Conservation (phyloP, 176 grass and related monocot genomes). For the Oryza meyeriana region DNA sequence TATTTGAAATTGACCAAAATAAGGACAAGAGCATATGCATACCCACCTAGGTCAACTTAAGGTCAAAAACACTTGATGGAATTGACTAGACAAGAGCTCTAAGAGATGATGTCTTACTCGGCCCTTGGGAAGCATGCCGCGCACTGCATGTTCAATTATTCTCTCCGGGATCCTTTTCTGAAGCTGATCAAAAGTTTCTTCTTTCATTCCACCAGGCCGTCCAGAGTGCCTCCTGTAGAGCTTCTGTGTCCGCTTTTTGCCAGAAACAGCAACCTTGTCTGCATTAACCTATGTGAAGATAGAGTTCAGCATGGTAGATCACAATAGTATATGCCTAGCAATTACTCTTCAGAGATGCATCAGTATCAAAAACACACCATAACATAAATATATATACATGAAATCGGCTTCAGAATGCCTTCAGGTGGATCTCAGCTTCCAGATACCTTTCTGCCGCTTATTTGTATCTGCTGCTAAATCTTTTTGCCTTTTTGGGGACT, state of each 20-base stretch:
- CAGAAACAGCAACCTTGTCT: constrained; percentile 96
- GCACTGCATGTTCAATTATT: constrained; percentile 94
- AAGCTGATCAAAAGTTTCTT: constrained; percentile 97
- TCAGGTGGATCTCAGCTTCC: neutral
- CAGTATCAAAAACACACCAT: neutral
- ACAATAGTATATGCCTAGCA: neutral
- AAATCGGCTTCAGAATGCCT: neutral
- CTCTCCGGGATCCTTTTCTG: constrained; percentile 96
- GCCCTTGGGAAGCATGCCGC: constrained; percentile 98
- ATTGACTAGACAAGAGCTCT: neutral
- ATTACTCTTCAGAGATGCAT: constrained; percentile 13
- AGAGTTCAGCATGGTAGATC: constrained; percentile 14
- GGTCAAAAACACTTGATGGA: constrained; percentile 5
- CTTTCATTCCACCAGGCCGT: constrained; percentile 91
- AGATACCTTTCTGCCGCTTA: neutral
- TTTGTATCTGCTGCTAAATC: neutral
- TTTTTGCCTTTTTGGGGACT: neutral
- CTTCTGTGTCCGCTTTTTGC: constrained; percentile 87
- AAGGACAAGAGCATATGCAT: neutral
- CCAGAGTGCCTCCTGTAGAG: constrained; percentile 97
- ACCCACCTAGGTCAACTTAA: neutral
- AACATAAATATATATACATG: neutral
- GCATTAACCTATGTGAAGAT: constrained; percentile 75
- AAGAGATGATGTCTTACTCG: constrained; percentile 55
- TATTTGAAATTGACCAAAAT: neutral